These are phyloP conservation scores for Rhodotorula sp. DNA, from an alignment of 1,284 basidiomycete genomes.

Conservation along the genomic window DNA sequence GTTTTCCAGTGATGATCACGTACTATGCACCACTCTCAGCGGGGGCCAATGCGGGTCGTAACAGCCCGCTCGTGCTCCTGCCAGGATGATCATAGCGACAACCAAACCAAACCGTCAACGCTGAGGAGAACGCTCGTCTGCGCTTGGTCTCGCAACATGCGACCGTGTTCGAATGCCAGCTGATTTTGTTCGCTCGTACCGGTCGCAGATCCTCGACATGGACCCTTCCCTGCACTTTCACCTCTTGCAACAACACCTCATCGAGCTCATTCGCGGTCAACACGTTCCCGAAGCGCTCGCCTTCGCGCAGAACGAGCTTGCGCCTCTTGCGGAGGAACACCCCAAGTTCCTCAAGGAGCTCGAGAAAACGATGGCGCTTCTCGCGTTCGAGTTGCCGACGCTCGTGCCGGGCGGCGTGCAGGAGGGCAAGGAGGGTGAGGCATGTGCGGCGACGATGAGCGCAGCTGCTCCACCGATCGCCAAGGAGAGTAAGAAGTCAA, in stretches of 20 bases:
- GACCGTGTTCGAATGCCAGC: background rate
- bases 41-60: conserved; percentile 43
- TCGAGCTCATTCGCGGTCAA: conserved; percentile 86
- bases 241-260: conserved; percentile 88
- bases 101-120: conserved; percentile 41
- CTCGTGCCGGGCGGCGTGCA: conserved; percentile 12
- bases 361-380: conserved; percentile 90
- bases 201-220: conserved; percentile 81
- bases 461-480: background rate
- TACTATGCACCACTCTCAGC: conserved; percentile 99
- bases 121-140: conserved; percentile 33
- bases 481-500: conserved; percentile 26
- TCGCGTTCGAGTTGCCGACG: conserved; percentile 76
- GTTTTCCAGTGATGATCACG: conserved; percentile 58
- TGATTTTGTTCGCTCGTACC: conserved; percentile 3
- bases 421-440: background rate
- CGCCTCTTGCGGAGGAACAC: conserved; percentile 89
- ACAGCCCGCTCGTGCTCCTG: conserved; percentile 24
- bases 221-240: conserved; percentile 88
- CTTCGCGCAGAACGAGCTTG: conserved; percentile 90
- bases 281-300: conserved; percentile 73
- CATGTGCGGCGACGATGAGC: background rate
- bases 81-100: conserved; percentile 43
- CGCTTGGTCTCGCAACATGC: background rate
- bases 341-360: conserved; percentile 89